Evolutionary conservation across 768 basidiomycete species (phyloP).

Genomic region (Boletus barrowsii): DNA sequence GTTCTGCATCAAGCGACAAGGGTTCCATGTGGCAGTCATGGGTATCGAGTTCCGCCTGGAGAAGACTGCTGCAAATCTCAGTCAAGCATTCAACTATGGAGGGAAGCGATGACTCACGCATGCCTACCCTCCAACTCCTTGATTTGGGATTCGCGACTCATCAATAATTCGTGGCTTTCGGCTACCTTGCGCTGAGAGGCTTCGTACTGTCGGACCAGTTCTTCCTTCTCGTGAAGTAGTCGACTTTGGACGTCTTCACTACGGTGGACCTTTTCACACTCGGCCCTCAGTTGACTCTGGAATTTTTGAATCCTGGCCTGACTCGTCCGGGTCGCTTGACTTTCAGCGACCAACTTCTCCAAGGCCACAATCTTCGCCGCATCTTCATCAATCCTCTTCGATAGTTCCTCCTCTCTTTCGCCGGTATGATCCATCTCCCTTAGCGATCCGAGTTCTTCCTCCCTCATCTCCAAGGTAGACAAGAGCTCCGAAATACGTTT

Average conservation of each 20-base stretch:
- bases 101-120: slow-evolving; percentile 21
- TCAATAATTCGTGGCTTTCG: slow-evolving; percentile 19
- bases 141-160: slow-evolving; percentile 24
- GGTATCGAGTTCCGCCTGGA: slow-evolving; percentile 19
- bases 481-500: slow-evolving; percentile 44
- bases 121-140: slow-evolving; percentile 22
- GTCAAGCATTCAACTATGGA: background rate
- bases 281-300: slow-evolving; percentile 39
- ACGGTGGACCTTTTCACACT: slow-evolving; percentile 38
- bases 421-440: slow-evolving; percentile 38
- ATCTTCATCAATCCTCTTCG: slow-evolving; percentile 70
- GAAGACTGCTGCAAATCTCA: slow-evolving; percentile 12
- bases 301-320: slow-evolving; percentile 41
- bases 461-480: slow-evolving; percentile 48
- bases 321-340: slow-evolving; percentile 30
- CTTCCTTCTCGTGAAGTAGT: slow-evolving; percentile 55
- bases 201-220: slow-evolving; percentile 43
- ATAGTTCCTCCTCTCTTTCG: slow-evolving; percentile 56
- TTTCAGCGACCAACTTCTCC: slow-evolving; percentile 45
- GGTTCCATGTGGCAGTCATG: background rate
- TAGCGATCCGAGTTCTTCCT: slow-evolving; percentile 54
- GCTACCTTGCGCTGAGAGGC: slow-evolving; percentile 34
- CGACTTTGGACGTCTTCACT: slow-evolving; percentile 43
- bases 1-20: background rate
- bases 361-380: slow-evolving; percentile 61